phyloP scores from a whole-genome alignment of 1,284 basidiomycete genomes.

The Malassezia sp. region DNA sequence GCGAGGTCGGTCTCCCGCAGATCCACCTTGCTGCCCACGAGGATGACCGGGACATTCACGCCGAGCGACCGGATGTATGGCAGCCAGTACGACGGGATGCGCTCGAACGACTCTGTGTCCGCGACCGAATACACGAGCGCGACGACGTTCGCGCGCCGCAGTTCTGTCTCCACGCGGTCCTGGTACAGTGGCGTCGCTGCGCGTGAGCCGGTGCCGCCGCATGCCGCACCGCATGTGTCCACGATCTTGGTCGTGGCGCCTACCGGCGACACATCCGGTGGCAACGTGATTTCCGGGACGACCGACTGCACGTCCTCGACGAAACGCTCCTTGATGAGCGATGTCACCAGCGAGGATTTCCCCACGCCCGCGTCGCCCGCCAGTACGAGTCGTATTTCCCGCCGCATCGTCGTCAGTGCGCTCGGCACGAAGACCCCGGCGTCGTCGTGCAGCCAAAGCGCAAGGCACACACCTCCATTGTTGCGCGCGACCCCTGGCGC shows the following conservation, averaged over 20 bases:
- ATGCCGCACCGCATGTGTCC: constrained; percentile 30
- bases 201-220: not conserved
- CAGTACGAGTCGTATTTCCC: constrained; percentile 81
- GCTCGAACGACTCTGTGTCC: constrained; percentile 86
- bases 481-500: too few relatives aligned
- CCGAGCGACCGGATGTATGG: constrained; percentile 91
- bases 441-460: not conserved
- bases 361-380: constrained; percentile 70
- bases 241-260: constrained; percentile 44
- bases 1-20: constrained; percentile 81
- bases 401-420: constrained; percentile 58
- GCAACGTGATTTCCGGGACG: constrained; percentile 41
- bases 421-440: not conserved
- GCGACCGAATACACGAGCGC: constrained; percentile 90
- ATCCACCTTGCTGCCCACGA: constrained; percentile 98
- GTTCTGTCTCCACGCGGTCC: constrained; percentile 79
- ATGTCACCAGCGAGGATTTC: constrained; percentile 40
- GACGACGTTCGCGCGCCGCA: constrained; percentile 92
- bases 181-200: constrained; percentile 59
- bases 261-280: constrained; percentile 40
- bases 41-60: constrained; percentile 81
- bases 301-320: constrained; percentile 63
- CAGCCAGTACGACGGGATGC: constrained; percentile 95
- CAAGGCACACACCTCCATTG: too few relatives aligned
- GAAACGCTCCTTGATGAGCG: constrained; percentile 69